phyloP scores from a whole-genome alignment of 1,284 basidiomycete genomes.

The Ustilago loliicola region DNA sequence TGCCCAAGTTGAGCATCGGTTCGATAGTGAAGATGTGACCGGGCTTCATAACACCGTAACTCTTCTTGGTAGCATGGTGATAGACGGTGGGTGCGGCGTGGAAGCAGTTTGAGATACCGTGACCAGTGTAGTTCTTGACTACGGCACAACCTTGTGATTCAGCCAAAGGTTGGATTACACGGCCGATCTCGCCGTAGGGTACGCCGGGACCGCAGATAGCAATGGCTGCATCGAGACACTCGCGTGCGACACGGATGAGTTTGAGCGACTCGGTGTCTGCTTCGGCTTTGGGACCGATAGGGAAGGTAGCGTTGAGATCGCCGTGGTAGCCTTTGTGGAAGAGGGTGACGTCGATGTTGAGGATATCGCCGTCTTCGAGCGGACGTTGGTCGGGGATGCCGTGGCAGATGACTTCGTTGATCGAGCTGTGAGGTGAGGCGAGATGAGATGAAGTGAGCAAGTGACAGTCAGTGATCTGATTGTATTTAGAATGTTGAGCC shows the following conservation, averaged over 20 bases:
- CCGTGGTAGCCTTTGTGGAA: constrained; percentile 72
- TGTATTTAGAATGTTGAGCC: neutral
- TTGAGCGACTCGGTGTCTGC: constrained; percentile 57
- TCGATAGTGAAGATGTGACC: constrained; percentile 69
- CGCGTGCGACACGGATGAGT: constrained; percentile 67
- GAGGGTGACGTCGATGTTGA: constrained; percentile 75
- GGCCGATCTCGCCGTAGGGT: constrained; percentile 81
- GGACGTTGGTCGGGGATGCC: constrained; percentile 73
- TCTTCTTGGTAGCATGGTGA: constrained; percentile 74
- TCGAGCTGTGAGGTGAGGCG: constrained; percentile 72
- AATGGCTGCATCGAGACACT: constrained; percentile 82
- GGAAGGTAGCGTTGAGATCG: constrained; percentile 68
- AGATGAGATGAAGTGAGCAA: no score
- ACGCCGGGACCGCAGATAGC: constrained; percentile 81
- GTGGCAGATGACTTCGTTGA: constrained; percentile 98
- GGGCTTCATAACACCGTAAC: constrained; percentile 67
- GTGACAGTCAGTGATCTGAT: neutral
- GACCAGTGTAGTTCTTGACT: constrained; percentile 82
- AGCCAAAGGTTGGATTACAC: constrained; percentile 77
- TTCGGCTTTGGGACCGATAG: constrained; percentile 63
- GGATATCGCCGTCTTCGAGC: constrained; percentile 59
- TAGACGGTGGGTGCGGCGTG: constrained; percentile 87
- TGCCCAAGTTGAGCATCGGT: constrained; percentile 69
- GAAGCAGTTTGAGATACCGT: constrained; percentile 87
- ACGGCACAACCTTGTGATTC: constrained; percentile 75